Evolutionary conservation across 176 grass and related monocot genomes (phyloP), one percentile per base, ranked within the genome.

Genomic region (Panicum miliaceum): DNA sequence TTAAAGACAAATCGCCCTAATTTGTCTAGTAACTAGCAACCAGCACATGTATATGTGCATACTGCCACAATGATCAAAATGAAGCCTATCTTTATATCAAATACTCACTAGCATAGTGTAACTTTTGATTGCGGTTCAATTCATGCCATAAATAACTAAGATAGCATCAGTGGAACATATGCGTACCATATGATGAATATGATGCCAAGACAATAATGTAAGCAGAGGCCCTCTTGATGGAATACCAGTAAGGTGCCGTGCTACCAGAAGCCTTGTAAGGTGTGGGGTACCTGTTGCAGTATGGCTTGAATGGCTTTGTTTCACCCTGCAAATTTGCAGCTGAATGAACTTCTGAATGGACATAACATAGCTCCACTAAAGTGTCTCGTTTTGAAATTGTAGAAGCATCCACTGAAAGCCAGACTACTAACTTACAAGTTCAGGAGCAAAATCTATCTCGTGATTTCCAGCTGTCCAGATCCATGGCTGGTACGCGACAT

Each of bases 401-500:
- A 32, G 70, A 81, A 61, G 10, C 32, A 68, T 38, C 8, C 23
- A 53, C 9, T 68, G n/a, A n/a, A n/a, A n/a, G 74, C 62, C 58
- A 18, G 37, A 50, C 16, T 77, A 83, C 51, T 75, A 53, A 73
- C 91, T 88, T 78, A 98, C 95, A 85, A 98, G 81, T 53, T 94
- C 80, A 34, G 95, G 95, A 76, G 82, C 89, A 48, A 88, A 98
- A 63, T 98, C 95, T 57, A 98, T 87, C 76, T 98, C 95, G 64
- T 98, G 95, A 60, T 98, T 98, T 78, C 95, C 95, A 46, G 90
- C 86, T 62, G 92, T 93, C 95, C 95, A 98, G 81, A 98, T 98
- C 95, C 95, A 98, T 27, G 92, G 92, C 36, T 98, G 95, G 81
- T 98, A 98, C 15, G 95, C 95, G 35, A 86, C 77, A 41, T 86